A percentile compares a stretch with the other conserved stretches of the same genome.
Evolutionary conservation across 1,284 basidiomycete genomes (phyloP).

Genomic region (Boletus holoroseus): DNA sequence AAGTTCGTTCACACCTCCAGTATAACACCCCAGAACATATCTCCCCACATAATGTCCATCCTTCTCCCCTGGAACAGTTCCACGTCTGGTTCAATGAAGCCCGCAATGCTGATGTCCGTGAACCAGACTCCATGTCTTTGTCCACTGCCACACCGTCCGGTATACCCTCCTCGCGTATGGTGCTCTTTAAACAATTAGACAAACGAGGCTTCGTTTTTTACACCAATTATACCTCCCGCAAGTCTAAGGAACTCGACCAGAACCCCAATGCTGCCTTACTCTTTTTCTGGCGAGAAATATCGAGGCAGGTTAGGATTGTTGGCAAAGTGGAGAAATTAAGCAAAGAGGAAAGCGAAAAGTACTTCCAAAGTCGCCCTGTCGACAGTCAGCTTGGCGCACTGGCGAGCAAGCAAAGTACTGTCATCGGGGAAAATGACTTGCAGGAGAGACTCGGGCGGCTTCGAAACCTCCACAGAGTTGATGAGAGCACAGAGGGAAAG

Average conservation of each 20-base stretch:
- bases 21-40: slow-evolving; percentile 64
- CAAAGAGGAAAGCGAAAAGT: slow-evolving; percentile 70
- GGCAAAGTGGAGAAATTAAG: slow-evolving; percentile 79
- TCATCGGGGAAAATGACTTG: slow-evolving; percentile 70
- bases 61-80: slow-evolving; percentile 79
- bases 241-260: slow-evolving; percentile 72
- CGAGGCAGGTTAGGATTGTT: slow-evolving; percentile 78
- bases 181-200: slow-evolving; percentile 90
- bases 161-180: slow-evolving; percentile 83
- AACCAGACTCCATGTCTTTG: slow-evolving; percentile 86
- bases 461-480: slow-evolving; percentile 55
- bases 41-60: slow-evolving; percentile 50
- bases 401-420: slow-evolving; percentile 83
- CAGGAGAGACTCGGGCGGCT: slow-evolving; percentile 56
- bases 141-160: slow-evolving; percentile 71
- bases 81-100: slow-evolving; percentile 77
- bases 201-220: slow-evolving; percentile 87
- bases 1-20: slow-evolving; percentile 70
- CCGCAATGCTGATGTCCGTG: slow-evolving; percentile 52
- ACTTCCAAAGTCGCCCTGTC: slow-evolving; percentile 80
- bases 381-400: slow-evolving; percentile 88
- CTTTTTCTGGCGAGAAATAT: slow-evolving; percentile 90
- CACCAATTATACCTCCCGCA: slow-evolving; percentile 94
- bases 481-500: slow-evolving; percentile 40
- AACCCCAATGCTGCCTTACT: slow-evolving; percentile 80